Percentiles rank a stretch among this genome's conserved stretches.
Evolutionary conservation across 1,139 yeast genomes (phyloP).

Genomic region (Pichia sp.): DNA sequence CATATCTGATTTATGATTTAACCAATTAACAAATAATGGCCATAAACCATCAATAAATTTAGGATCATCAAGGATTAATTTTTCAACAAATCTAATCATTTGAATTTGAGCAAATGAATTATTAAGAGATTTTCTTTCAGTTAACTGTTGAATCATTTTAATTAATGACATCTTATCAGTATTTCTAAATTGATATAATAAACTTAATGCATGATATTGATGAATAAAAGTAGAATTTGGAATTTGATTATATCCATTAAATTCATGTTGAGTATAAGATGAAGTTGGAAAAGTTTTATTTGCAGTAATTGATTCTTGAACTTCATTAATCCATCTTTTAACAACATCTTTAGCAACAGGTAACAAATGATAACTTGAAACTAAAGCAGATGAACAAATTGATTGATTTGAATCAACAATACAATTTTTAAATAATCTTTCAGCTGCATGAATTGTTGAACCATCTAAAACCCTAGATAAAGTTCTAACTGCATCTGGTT

Average conservation of each 20-base stretch:
- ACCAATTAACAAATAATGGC: slow-evolving; percentile 63
- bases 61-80: slow-evolving; percentile 56
- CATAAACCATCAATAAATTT: slow-evolving; percentile 50
- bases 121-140: slow-evolving; percentile 50
- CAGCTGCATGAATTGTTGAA: slow-evolving; percentile 89
- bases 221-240: slow-evolving; percentile 74
- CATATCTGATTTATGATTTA: slow-evolving; percentile 80
- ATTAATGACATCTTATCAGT: slow-evolving; percentile 93
- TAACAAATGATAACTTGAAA: slow-evolving; percentile 81
- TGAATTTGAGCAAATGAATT: slow-evolving; percentile 78
- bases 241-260: slow-evolving; percentile 45
- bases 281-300: slow-evolving; percentile 60
- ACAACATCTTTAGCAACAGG: slow-evolving; percentile 90
- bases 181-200: slow-evolving; percentile 78
- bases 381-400: slow-evolving; percentile 87
- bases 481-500: slow-evolving; percentile 93
- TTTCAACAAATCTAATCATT: slow-evolving; percentile 75
- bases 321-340: slow-evolving; percentile 88
- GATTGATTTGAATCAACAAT: slow-evolving; percentile 88
- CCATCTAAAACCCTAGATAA: slow-evolving; percentile 86
- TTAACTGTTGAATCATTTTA: slow-evolving; percentile 79
- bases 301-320: slow-evolving; percentile 76
- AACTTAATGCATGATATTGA: slow-evolving; percentile 93
- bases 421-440: slow-evolving; percentile 86
- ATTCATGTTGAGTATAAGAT: slow-evolving; percentile 49